Base-by-base conservation (phyloP, 805 yeast genomes). In the Lipomyces mesembrius region DNA sequence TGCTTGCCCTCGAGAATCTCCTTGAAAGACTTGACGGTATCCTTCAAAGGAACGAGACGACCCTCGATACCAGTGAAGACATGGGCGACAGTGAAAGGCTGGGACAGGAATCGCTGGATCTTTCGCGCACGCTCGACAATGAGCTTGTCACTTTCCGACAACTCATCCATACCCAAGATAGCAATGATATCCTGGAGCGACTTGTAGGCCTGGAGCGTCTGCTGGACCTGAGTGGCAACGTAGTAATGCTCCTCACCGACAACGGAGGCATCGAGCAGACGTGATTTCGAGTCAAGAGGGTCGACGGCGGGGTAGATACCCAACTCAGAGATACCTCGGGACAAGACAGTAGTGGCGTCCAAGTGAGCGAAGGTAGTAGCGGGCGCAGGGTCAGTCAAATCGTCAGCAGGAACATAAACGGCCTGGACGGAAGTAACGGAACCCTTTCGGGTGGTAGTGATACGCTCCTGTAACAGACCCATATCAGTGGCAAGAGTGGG, bases 281-380 rank as follows among this genome's bases (percentile, higher is more conserved):
- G 92, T 71, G 98, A 95, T 85, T 90, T 94, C 80, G 99, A 95
- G 86, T 94, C 99, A 83, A 95, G 90, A 80, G 99, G 99, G 85
- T 95, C 99, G 87, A 95, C 99, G 81, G 99, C 99, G 82, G 99
- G 99, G 92, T 95, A 95, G 83, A 95, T 95, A 93, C 98, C 98
- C 84, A 95, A 88, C 87, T 95, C 99, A 71, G 99, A 95, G 81
- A 95, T 95, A 88, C 97, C 93, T 88, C 99, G 92, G 78, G 98
- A 93, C 88, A 95, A 91, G 83, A 95, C 99, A 80, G 99, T 94
- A 82, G 99, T 94, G 81, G 99, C 99, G 83, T 94, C 99, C 89
- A 94, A 93, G 84, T 94, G 99, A 79, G 99, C 99, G 83, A 94
- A 94, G 78, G 99, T 94, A 81, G 99, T 94, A 78, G 99, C 99